Evolutionary conservation across 345 rosid species (phyloP).

Genomic region (Eucalyptus marginata): DNA sequence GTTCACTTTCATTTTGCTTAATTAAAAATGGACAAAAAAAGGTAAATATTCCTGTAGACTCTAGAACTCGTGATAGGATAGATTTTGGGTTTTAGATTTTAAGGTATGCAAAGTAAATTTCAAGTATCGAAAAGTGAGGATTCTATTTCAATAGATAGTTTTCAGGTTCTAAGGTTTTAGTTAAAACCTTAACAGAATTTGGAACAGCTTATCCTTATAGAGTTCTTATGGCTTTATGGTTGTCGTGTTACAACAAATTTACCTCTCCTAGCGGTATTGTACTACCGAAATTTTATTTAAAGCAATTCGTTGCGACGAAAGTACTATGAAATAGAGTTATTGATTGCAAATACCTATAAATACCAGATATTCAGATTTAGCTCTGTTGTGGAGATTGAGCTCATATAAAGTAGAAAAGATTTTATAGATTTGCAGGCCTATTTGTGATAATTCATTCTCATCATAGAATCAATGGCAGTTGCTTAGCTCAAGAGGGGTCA

Average conservation of each 20-base stretch:
- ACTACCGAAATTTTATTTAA: neutral
- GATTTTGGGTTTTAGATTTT: no score
- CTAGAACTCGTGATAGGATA: neutral
- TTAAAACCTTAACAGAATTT: no score
- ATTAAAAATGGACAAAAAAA: no score
- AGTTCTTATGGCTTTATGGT: neutral
- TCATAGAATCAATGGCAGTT: neutral
- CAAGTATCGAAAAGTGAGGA: neutral
- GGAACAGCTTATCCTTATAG: neutral
- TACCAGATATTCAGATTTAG: neutral
- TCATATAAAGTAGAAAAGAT: neutral
- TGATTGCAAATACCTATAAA: neutral
- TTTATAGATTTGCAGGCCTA: neutral
- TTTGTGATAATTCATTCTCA: neutral
- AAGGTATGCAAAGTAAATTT: neutral
- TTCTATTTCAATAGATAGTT: neutral
- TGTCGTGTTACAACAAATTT: neutral
- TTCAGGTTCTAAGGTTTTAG: neutral
- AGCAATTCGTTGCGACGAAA: neutral
- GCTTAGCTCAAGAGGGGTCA: neutral
- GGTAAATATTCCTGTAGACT: fast-evolving
- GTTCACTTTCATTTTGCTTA: neutral
- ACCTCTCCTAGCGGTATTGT: neutral
- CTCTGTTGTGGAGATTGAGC: neutral
- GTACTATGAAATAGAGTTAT: neutral